Conservation (phyloP, 257 asterid genomes). For the Capsicum pubescens region DNA sequence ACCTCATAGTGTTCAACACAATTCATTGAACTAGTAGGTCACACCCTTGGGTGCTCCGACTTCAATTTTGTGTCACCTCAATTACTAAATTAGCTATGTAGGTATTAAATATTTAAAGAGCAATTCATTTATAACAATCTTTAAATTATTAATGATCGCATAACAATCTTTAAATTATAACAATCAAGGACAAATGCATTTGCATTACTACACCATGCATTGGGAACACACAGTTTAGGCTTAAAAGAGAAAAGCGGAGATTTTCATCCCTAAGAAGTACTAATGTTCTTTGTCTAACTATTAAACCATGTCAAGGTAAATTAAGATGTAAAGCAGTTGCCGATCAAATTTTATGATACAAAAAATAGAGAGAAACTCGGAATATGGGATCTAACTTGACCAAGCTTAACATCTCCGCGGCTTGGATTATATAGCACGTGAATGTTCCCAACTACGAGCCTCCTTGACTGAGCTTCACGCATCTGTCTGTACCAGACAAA, state of each 20-base stretch:
- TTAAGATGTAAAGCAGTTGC: no score
- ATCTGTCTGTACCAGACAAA: slow-evolving; percentile 45
- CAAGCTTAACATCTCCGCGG: slow-evolving; percentile 49
- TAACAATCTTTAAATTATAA: background rate
- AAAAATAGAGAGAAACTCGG: background rate
- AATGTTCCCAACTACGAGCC: slow-evolving; percentile 46
- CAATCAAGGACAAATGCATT: background rate
- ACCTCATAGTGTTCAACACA: no score
- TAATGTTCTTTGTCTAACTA: no score
- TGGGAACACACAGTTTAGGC: background rate
- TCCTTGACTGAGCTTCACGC: slow-evolving; percentile 41
- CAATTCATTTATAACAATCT: background rate
- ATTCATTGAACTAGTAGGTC: no score
- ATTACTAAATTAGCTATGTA: background rate
- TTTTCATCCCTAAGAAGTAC: no score
- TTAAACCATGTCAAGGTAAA: no score
- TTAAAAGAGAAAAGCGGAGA: no score
- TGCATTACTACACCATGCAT: slow-evolving; percentile 4
- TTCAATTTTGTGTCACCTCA: background rate
- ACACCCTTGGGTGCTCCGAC: background rate
- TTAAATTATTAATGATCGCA: background rate
- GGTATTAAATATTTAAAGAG: background rate
- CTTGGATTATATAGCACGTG: slow-evolving; percentile 49
- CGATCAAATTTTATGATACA: no score
- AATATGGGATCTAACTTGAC: slow-evolving; percentile 42